Base-by-base conservation (phyloP, 75 land plant genomes). In the Azolla pinnata region DNA sequence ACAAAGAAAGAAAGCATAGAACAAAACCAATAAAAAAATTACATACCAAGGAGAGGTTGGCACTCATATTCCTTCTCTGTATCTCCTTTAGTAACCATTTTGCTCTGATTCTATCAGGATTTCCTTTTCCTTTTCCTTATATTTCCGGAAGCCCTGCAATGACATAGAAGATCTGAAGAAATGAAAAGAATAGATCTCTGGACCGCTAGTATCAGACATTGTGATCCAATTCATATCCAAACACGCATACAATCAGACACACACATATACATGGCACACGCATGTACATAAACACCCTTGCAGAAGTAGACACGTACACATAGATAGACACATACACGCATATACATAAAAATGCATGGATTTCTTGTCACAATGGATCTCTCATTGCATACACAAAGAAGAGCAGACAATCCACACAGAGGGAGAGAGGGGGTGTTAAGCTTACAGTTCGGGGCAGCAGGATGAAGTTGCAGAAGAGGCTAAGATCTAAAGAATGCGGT, bases 21-120 rank as follows among this genome's bases (percentile, higher is more conserved):
- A 38, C 7, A 38, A 38, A 14, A 51, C 17, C 57, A 25, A 55
- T 12, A 4, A 25, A 45, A 23, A 23, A 29, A 30, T 5, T 27
- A 8, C 55, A 2, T 61, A 61, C 63, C 63, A 14, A 61, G 53
- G 5, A 61, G 53, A 4, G 63, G 63, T 28, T 61, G 63, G 53
- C 63, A 61, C 26, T 61, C 53, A 40, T 61, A 61, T 16, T 61
- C 63, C 19, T 21, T 21, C n/a, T 24, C 5, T 3, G 30, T 18
- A 31, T 7, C n/a, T 8, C 33, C 57, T 29, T 28, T 55, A 4
- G 30, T 18, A 24, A 25, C 30, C 57, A 55, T 55, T 4, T 12
- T 55, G 27, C 9, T 5, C 54, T 8, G 24, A 7, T 51, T 9
- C 23, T 51, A n/a, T n/a, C n/a, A n/a, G n/a, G n/a, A n/a, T n/a